Evolutionary conservation across 148 eudicot genomes (phyloP).

Genomic region (Salicornia ramosissima): DNA sequence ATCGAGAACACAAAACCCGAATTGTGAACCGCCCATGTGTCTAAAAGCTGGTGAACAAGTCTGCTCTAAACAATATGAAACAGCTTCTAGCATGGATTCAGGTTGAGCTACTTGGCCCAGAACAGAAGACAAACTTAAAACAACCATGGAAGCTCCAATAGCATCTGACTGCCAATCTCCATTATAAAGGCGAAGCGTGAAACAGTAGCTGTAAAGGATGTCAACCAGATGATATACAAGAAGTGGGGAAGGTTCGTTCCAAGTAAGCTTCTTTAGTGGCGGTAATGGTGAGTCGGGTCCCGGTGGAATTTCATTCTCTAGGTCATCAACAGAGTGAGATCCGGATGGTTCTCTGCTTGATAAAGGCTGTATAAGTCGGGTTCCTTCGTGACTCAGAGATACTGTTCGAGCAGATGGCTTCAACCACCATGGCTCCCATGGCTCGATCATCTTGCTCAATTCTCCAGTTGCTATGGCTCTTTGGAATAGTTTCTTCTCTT

Average conservation of each 20-base stretch:
- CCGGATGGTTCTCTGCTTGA: slow-evolving; percentile 23
- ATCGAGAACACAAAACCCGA: slow-evolving; percentile 63
- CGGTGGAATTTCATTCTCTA: slow-evolving; percentile 47
- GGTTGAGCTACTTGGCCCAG: slow-evolving; percentile 61
- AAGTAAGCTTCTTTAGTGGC: slow-evolving; percentile 51
- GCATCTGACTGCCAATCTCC: slow-evolving; percentile 90
- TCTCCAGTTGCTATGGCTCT: slow-evolving; percentile 85
- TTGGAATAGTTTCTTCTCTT: slow-evolving; percentile 67
- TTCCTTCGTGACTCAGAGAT: slow-evolving; percentile 58
- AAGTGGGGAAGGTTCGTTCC: slow-evolving; percentile 74
- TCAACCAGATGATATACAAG: slow-evolving; percentile 72
- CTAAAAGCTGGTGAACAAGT: slow-evolving; percentile 72
- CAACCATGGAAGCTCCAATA: slow-evolving; percentile 47
- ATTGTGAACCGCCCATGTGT: slow-evolving; percentile 70
- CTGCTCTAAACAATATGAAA: slow-evolving; percentile 69
- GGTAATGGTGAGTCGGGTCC: slow-evolving; percentile 75
- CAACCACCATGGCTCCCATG: slow-evolving; percentile 99
- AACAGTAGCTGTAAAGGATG: slow-evolving; percentile 73
- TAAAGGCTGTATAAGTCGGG: slow-evolving; percentile 68
- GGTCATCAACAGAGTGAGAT: slow-evolving; percentile 25
- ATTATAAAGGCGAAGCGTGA: slow-evolving; percentile 81
- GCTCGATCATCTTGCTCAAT: slow-evolving; percentile 79
- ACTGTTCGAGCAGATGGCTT: slow-evolving; percentile 62
- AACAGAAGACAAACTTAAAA: slow-evolving; percentile 62
- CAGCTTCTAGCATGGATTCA: slow-evolving; percentile 55